These are phyloP conservation scores for Monosporascus sp. DNA, from an alignment of 2,329 filamentous ascomycete species.

Conservation along the genomic window DNA sequence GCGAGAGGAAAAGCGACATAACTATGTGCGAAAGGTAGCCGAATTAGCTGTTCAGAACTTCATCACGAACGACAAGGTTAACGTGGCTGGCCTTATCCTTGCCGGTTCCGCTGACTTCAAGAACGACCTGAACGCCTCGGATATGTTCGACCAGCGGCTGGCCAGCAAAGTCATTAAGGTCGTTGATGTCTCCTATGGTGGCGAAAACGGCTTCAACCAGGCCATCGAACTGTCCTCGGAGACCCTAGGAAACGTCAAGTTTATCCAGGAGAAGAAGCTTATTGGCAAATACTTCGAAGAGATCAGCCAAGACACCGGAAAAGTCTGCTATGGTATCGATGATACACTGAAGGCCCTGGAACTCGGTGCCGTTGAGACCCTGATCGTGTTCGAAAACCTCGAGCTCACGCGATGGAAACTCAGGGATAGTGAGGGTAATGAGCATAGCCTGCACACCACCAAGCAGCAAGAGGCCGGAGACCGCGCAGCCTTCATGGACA, in stretches of 20 bases:
- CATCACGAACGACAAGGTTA: constrained; percentile 97
- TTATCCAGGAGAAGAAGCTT: constrained; percentile 99
- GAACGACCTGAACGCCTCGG: constrained; percentile 95
- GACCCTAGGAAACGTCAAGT: constrained; percentile 98
- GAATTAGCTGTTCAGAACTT: constrained; percentile 98
- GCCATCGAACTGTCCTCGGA: constrained; percentile 93
- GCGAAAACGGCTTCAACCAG: constrained; percentile 99
- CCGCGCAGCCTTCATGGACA: constrained; percentile 88
- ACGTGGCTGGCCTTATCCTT: constrained; percentile 90
- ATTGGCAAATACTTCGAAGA: constrained; percentile 99
- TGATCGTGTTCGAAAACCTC: constrained; percentile 97
- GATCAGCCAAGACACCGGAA: constrained; percentile 95
- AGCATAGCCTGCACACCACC: constrained; percentile 78
- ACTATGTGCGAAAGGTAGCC: constrained; percentile 98
- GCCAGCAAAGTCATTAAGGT: constrained; percentile 97
- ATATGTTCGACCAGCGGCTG: constrained; percentile 92
- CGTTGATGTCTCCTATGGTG: constrained; percentile 97
- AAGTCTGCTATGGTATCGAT: constrained; percentile 95
- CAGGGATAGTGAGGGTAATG: constrained; percentile 68
- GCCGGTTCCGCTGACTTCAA: constrained; percentile 99
- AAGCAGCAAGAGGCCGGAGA: constrained; percentile 73
- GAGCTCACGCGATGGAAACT: constrained; percentile 90
- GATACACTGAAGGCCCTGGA: constrained; percentile 97
- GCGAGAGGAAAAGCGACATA: constrained; percentile 98
- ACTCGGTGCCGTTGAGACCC: constrained; percentile 84